Percentiles rank a stretch among this genome's conserved stretches.
Conservation (phyloP, 228 moss, liverwort and hornwort species). For the Sphagnum fallax region DNA sequence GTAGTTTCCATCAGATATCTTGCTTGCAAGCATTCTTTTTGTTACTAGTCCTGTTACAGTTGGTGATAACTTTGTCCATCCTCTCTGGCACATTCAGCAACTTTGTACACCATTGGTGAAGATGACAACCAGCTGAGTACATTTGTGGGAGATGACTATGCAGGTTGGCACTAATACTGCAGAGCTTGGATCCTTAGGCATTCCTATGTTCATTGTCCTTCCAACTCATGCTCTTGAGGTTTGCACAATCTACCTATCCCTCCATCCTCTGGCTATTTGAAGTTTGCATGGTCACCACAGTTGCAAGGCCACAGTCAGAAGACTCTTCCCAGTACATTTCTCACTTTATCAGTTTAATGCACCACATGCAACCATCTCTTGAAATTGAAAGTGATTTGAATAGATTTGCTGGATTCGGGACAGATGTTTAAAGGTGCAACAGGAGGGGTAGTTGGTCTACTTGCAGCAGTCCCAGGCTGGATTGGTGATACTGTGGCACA, state of each 20-base stretch:
- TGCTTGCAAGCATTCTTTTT: no score
- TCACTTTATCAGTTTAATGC: neutral
- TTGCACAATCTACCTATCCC: neutral
- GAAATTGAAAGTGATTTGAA: neutral
- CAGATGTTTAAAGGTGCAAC: slow-evolving; percentile 76
- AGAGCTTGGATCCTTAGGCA: slow-evolving; percentile 76
- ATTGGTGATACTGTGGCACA: slow-evolving; percentile 60
- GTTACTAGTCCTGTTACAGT: no score
- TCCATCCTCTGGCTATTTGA: no score
- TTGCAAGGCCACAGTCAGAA: neutral
- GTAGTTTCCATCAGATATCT: no score
- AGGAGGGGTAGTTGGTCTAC: slow-evolving; percentile 61
- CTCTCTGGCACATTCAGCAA: neutral
- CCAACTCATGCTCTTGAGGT: slow-evolving; percentile 79
- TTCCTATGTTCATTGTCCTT: slow-evolving; percentile 81
- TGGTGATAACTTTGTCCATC: no score
- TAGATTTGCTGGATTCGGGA: no score
- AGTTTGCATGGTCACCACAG: no score
- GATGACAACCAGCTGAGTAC: no score
- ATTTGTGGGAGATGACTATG: slow-evolving; percentile 2
- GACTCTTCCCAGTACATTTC: neutral
- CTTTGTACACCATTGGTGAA: neutral
- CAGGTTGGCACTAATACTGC: slow-evolving; percentile 82
- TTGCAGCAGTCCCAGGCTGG: slow-evolving; percentile 60
- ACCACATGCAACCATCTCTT: neutral